Evolutionary conservation across 2,329 filamentous ascomycete genomes (phyloP), one percentile per base, ranked within the genome.

Genomic region (Leptoxyphium fumago): DNA sequence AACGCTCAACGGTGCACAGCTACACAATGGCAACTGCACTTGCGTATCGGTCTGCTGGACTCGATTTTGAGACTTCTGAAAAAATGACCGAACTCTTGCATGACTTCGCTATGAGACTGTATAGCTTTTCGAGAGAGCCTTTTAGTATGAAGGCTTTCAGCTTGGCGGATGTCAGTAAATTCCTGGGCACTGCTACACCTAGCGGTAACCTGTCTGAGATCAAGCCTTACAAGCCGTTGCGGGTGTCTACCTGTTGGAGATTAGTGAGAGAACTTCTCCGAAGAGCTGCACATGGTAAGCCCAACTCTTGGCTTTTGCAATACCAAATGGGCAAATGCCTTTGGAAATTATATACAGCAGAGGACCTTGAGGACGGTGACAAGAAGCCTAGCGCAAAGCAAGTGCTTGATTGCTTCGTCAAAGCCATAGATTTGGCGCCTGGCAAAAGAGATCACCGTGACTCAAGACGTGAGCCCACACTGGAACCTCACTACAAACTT

Each of bases 401-500:
- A 45, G 70, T 82, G 8, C 58, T 83, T 2, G 67, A 74, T 43
- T 67, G 73, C 9, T 69, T 81, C 45, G 62, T 72, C 11, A 70
- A 72, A 48, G 73, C 80, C 2, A 75, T 84, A 45, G 70, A 78
- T 44, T 68, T 69, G 8, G 62, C 81, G 18, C 79, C 80, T 1
- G 50, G 51, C 9, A 56, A 56, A 41, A 60, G 55, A 43, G 70
- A 74, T 48, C 74, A 74, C 47, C 71, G 70, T 52, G 74, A 82
- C 52, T 71, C 68, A 13, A 70, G 74, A 71, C 57, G 78, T 32
- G 86, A 94, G 48, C 86, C 84, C 0, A 80, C 93, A 18, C 72
- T 95, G 13, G 88, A 94, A 59, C 88, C 88, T 2, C 87, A 94
- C 59, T 94, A 93, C 69, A 94, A 94, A 64, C 80, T 94, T 15